Percentiles rank a stretch among this genome's conserved stretches.
These are phyloP conservation scores for Claviceps capensis DNA, from an alignment of 2,329 filamentous ascomycete species.

Conservation along the genomic window DNA sequence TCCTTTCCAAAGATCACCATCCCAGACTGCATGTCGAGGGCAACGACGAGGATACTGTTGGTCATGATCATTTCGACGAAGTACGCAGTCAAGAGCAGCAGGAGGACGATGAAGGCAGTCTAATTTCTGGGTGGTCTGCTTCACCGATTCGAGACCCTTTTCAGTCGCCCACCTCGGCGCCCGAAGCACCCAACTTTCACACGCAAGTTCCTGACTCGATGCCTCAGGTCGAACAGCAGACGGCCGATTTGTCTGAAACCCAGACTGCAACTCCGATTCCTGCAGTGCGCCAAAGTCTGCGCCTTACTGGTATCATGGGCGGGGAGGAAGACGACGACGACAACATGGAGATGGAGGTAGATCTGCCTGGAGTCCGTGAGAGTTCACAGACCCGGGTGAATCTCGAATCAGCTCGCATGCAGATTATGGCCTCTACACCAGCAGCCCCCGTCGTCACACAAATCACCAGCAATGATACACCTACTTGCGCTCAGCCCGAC, in stretches of 20 bases:
- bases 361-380: constrained; percentile 17
- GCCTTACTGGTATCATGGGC: not conserved
- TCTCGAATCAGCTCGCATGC: constrained; percentile 10
- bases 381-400: constrained; percentile 12
- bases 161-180: not conserved
- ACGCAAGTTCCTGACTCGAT: constrained; percentile 14
- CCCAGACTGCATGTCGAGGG: not conserved
- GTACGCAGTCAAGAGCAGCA: not conserved
- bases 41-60: not conserved
- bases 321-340: constrained; percentile 3
- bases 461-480: constrained; percentile 14
- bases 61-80: not conserved
- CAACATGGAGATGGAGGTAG: constrained; percentile 22
- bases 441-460: not conserved
- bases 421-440: constrained; percentile 8
- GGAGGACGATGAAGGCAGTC: not conserved
- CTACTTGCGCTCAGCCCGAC: constrained; percentile 20
- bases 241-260: not conserved
- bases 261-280: not conserved
- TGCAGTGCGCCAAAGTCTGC: no score
- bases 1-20: not conserved
- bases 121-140: constrained; percentile 9
- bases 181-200: not conserved
- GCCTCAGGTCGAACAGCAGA: constrained; percentile 6
- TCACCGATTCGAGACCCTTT: constrained; percentile 8